Percentiles rank a stretch among this genome's conserved stretches.
phyloP scores from a whole-genome alignment of 2,329 filamentous ascomycete genomes.

The Aspergillus fijiensis region DNA sequence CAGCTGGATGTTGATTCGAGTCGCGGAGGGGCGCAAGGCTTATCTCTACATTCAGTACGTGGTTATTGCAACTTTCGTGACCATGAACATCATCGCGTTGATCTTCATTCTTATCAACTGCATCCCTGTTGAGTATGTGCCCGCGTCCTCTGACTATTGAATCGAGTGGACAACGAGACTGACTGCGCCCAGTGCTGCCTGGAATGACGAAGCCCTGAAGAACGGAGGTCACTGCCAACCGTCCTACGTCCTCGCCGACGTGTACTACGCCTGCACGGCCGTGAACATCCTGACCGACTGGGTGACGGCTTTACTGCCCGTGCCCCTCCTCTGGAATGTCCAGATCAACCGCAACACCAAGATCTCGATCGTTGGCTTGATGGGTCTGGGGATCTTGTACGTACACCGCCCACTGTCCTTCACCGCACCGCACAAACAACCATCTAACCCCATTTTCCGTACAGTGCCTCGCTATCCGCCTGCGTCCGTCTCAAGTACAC shows the following conservation, averaged over 20 bases:
- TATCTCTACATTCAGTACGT: conserved; percentile 25
- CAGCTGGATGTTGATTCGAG: conserved; percentile 27
- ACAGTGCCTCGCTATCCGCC: conserved; percentile 29
- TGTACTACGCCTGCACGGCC: conserved; percentile 26
- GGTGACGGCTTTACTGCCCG: conserved; percentile 32
- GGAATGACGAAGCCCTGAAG: conserved; percentile 16
- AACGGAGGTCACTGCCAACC: conserved; percentile 23
- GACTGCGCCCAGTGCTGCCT: conserved; percentile 19
- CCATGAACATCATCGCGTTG: conserved; percentile 26
- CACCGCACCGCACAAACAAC: too few relatives aligned
- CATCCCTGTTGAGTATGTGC: conserved; percentile 20
- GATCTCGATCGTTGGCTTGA: conserved; percentile 46
- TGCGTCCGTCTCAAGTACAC: conserved; percentile 46
- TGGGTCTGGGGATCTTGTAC: conserved; percentile 48
- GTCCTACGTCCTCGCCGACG: conserved; percentile 22
- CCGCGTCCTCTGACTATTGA: too few relatives aligned
- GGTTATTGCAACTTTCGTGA: conserved; percentile 18
- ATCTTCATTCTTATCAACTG: conserved; percentile 27
- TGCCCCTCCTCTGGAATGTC: conserved; percentile 42
- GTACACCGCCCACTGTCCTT: conserved; percentile 32
- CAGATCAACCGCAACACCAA: conserved; percentile 48
- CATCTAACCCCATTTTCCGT: conserved; percentile 4
- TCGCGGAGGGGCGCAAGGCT: conserved; percentile 22
- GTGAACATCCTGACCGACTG: conserved; percentile 29
- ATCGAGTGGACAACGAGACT: not conserved